phyloP scores from a whole-genome alignment of 2,329 filamentous ascomycete genomes.

The Capronia epimyces region DNA sequence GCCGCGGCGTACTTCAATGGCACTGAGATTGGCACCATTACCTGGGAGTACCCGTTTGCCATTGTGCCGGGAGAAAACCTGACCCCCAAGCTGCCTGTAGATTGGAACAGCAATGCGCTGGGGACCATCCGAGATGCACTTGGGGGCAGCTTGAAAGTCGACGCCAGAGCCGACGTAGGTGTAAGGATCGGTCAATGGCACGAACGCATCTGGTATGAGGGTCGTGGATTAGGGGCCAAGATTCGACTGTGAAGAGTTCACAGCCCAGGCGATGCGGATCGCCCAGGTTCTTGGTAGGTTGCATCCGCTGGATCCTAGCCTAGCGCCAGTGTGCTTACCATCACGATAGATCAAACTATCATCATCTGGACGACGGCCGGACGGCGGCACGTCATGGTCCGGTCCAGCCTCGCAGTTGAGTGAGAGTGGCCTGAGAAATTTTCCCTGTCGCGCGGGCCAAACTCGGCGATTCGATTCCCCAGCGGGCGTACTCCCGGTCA shows the following conservation, averaged over 20 bases:
- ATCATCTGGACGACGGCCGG: background rate
- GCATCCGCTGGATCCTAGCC: background rate
- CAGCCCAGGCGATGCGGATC: too few relatives aligned
- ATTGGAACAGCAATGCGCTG: conserved; percentile 73
- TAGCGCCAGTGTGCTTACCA: conserved; percentile 3
- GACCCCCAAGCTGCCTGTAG: conserved; percentile 73
- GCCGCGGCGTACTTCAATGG: conserved; percentile 82
- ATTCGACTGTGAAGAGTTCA: conserved; percentile 41
- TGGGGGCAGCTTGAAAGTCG: conserved; percentile 71
- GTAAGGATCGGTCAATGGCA: conserved; percentile 70
- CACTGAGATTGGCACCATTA: conserved; percentile 68
- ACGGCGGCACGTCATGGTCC: conserved; percentile 2
- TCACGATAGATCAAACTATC: background rate
- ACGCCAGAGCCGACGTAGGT: conserved; percentile 69
- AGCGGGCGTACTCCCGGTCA: conserved; percentile 17
- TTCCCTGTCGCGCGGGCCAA: conserved; percentile 1
- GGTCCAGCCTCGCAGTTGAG: background rate
- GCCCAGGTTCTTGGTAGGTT: conserved; percentile 1
- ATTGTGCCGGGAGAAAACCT: conserved; percentile 68
- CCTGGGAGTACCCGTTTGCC: conserved; percentile 67
- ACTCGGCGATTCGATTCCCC: conserved; percentile 12
- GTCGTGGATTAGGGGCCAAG: conserved; percentile 64
- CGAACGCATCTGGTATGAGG: conserved; percentile 65
- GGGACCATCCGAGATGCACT: conserved; percentile 73
- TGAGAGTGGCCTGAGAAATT: conserved; percentile 7